Evolutionary conservation across 371 early-diverging fungal genomes (phyloP).

Genomic region (Zychaea mexicana): DNA sequence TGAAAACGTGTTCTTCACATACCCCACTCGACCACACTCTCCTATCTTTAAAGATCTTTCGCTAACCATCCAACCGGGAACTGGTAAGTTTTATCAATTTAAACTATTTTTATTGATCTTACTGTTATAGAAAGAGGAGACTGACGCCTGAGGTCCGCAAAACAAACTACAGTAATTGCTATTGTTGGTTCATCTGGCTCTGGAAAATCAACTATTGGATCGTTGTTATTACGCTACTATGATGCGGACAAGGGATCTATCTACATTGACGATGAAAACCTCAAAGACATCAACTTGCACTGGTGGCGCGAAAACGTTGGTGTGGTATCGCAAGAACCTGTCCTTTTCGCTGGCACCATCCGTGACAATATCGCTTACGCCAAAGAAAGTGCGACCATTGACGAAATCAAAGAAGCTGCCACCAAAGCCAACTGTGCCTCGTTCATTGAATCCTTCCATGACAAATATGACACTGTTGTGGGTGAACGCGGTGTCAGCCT

Average conservation of each 20-base stretch:
- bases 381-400: conserved; percentile 53
- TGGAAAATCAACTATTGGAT: conserved; percentile 76
- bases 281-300: conserved; percentile 50
- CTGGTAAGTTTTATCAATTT: conserved; percentile 19
- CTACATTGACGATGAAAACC: conserved; percentile 59
- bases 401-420: conserved; percentile 63
- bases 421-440: conserved; percentile 64
- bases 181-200: conserved; percentile 72
- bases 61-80: conserved; percentile 69
- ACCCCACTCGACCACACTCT: conserved; percentile 70
- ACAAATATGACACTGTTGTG: conserved; percentile 68
- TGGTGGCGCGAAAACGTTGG: conserved; percentile 68
- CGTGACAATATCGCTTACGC: conserved; percentile 80
- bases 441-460: conserved; percentile 66
- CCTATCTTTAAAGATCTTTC: conserved; percentile 64
- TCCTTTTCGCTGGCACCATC: conserved; percentile 81
- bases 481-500: conserved; percentile 75
- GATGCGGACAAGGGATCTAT: conserved; percentile 57
- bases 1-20: conserved; percentile 68
- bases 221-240: conserved; percentile 75
- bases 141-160: background rate
- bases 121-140: too few relatives aligned
- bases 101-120: too few relatives aligned
- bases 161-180: conserved; percentile 36
- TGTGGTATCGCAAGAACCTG: conserved; percentile 82